Evolutionary conservation across 257 asterid species (phyloP).

Genomic region (Lithospermum erythrorhizon): DNA sequence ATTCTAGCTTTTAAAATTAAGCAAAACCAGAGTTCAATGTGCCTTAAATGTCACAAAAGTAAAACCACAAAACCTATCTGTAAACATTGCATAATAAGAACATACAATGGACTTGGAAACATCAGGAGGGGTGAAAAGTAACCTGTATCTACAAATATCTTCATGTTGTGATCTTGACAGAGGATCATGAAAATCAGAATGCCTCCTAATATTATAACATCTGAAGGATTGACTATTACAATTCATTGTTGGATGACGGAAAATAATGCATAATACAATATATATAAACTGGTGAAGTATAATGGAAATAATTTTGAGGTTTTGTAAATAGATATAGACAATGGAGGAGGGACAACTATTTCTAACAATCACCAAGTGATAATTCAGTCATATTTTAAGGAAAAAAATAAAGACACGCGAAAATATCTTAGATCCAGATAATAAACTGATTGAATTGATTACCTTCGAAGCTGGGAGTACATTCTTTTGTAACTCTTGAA

Average conservation of each 20-base stretch:
- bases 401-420: not conserved
- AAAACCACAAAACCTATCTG: not conserved
- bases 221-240: constrained; percentile 84
- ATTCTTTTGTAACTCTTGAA: constrained; percentile 65
- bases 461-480: constrained; percentile 77
- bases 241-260: constrained; percentile 1
- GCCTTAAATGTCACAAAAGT: not conserved
- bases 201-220: constrained; percentile 92
- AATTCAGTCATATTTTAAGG: not conserved
- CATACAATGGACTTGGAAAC: not conserved
- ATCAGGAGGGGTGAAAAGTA: constrained; percentile 17
- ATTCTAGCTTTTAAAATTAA: too few relatives aligned
- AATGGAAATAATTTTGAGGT: not conserved
- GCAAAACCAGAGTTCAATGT: not conserved
- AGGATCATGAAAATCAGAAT: constrained; percentile 87
- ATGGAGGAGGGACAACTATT: not conserved
- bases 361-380: not conserved
- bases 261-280: not conserved
- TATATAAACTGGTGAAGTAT: not conserved
- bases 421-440: not conserved
- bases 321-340: not conserved
- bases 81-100: not conserved
- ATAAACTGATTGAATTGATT: not conserved
- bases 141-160: constrained; percentile 98
- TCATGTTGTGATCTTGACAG: constrained; percentile 76